A percentile compares a stretch with the other conserved stretches of the same genome.
phyloP scores from a whole-genome alignment of 2,329 filamentous ascomycete species.

The Sporothrix schenckii region DNA sequence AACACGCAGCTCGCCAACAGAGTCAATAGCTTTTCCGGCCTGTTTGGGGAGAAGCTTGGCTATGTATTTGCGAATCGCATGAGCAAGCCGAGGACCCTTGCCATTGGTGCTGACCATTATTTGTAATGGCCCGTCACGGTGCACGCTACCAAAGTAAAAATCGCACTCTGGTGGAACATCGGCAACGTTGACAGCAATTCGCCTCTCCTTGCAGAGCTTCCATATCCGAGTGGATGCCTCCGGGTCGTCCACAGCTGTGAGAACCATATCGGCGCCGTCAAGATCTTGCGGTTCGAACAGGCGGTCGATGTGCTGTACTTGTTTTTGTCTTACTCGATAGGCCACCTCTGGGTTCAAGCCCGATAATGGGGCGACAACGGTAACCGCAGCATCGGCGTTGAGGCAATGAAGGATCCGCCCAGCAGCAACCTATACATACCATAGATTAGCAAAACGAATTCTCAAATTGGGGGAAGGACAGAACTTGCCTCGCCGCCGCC shows the following conservation, averaged over 20 bases:
- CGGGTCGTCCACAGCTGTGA: slow-evolving; percentile 91
- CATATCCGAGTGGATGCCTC: slow-evolving; percentile 87
- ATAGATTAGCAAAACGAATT: background rate
- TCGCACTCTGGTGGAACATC: slow-evolving; percentile 97
- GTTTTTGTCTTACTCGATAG: slow-evolving; percentile 72
- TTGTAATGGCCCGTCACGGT: slow-evolving; percentile 92
- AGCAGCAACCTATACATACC: slow-evolving; percentile 78
- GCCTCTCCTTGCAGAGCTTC: slow-evolving; percentile 85
- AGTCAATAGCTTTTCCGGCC: slow-evolving; percentile 81
- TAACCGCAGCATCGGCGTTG: slow-evolving; percentile 90
- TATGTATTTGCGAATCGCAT: slow-evolving; percentile 81
- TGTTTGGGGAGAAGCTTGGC: slow-evolving; percentile 74
- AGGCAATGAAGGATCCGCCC: slow-evolving; percentile 92
- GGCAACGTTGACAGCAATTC: slow-evolving; percentile 90
- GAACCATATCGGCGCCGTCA: slow-evolving; percentile 79
- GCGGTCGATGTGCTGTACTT: slow-evolving; percentile 80
- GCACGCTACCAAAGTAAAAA: slow-evolving; percentile 96
- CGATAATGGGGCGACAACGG: slow-evolving; percentile 75
- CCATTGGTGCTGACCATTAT: slow-evolving; percentile 99
- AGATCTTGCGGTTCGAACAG: slow-evolving; percentile 86
- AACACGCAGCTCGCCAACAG: slow-evolving; percentile 76
- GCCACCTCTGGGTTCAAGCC: slow-evolving; percentile 89
- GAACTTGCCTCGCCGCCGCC: slow-evolving; percentile 85
- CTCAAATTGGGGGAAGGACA: background rate
- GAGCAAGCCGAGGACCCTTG: slow-evolving; percentile 88